A percentile compares a stretch with the other conserved stretches of the same genome.
phyloP scores from a whole-genome alignment of 495 filamentous ascomycete genomes.

The Penicillium egyptiacum region DNA sequence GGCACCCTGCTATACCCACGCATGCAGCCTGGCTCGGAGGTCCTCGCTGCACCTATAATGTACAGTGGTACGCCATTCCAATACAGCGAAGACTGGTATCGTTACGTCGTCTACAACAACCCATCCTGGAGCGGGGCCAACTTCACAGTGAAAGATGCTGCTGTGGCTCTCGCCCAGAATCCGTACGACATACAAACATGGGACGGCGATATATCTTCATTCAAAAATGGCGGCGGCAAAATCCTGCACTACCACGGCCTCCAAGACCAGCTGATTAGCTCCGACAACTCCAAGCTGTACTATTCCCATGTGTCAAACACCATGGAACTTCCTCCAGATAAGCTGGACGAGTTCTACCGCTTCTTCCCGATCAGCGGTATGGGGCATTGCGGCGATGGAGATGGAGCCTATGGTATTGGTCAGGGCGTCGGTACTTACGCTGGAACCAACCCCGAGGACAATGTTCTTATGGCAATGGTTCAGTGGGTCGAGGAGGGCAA shows the following conservation, averaged over 20 bases:
- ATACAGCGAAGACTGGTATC: constrained; percentile 49
- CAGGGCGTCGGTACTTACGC: constrained; percentile 37
- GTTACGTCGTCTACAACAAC: constrained; percentile 56
- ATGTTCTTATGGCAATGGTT: constrained; percentile 57
- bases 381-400: constrained; percentile 51
- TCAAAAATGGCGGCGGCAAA: constrained; percentile 47
- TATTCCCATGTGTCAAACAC: constrained; percentile 46
- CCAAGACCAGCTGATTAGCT: constrained; percentile 48
- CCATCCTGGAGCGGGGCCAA: constrained; percentile 47
- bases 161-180: constrained; percentile 38
- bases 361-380: constrained; percentile 62
- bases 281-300: constrained; percentile 44
- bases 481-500: constrained; percentile 60
- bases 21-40: constrained; percentile 49
- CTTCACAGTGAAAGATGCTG: constrained; percentile 42
- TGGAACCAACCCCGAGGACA: constrained; percentile 35
- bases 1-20: constrained; percentile 57
- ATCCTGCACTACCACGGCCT: constrained; percentile 52
- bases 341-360: constrained; percentile 59
- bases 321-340: constrained; percentile 38
- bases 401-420: constrained; percentile 56
- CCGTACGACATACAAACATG: constrained; percentile 52
- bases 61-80: constrained; percentile 42
- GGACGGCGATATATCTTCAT: constrained; percentile 47
- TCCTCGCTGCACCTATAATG: constrained; percentile 30